Evolutionary conservation across 2,329 filamentous ascomycete species (phyloP).

Genomic region (Whalleya microplaca): DNA sequence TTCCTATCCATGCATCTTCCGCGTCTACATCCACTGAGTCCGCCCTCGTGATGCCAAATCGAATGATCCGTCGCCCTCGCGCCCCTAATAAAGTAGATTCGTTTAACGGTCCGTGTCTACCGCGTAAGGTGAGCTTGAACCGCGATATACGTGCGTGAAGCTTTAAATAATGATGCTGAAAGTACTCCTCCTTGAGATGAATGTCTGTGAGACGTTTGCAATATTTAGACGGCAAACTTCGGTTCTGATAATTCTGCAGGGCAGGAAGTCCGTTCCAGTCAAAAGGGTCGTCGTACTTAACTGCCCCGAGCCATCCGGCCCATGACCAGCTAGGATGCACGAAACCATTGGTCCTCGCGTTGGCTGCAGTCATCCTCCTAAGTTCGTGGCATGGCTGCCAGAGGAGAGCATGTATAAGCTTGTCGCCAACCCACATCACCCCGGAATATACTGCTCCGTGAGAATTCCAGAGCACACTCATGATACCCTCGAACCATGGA

Average conservation of each 20-base stretch:
- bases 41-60: neutral
- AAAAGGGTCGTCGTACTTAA: neutral
- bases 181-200: too few species aligned
- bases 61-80: neutral
- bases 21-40: neutral
- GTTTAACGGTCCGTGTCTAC: neutral
- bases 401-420: neutral
- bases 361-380: neutral
- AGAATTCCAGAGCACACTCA: neutral
- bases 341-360: neutral
- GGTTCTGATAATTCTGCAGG: neutral
- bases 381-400: constrained; percentile 3
- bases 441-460: neutral
- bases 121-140: neutral
- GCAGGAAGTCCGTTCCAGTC: constrained; percentile 1
- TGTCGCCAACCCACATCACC: too few species aligned
- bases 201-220: too few species aligned
- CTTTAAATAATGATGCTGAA: neutral
- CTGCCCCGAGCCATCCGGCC: constrained; percentile 7
- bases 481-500: neutral
- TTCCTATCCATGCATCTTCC: constrained; percentile 5
- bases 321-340: constrained; percentile 8
- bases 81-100: neutral
- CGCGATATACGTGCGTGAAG: neutral
- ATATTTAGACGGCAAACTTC: neutral